Evolutionary conservation across 2,329 filamentous ascomycete species (phyloP).

Genomic region (Coleophoma cylindrospora): DNA sequence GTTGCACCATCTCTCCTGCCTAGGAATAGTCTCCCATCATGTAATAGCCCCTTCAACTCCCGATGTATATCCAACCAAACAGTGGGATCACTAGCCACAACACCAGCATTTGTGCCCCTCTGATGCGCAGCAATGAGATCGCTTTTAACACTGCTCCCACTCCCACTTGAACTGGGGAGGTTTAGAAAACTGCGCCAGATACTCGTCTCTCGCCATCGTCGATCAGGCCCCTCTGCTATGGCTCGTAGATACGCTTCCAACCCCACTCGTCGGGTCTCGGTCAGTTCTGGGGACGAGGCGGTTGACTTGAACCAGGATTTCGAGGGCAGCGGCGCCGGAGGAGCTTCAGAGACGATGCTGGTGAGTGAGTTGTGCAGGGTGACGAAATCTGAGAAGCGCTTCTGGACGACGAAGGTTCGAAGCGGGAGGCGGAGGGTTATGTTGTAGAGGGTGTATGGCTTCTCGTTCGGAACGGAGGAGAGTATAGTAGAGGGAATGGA

Average conservation of each 20-base stretch:
- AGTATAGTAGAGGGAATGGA: conserved; percentile 62
- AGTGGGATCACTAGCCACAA: conserved; percentile 22
- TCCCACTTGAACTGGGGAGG: conserved; percentile 47
- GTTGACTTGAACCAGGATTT: conserved; percentile 79
- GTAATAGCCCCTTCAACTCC: conserved; percentile 67
- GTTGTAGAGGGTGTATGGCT: conserved; percentile 70
- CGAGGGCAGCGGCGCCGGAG: conserved; percentile 61
- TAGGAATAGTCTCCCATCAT: conserved; percentile 61
- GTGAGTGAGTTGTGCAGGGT: conserved; percentile 59
- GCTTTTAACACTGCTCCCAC: conserved; percentile 19
- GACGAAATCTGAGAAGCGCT: conserved; percentile 78
- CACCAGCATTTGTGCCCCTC: conserved; percentile 15
- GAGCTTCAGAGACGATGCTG: conserved; percentile 53
- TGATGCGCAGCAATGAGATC: conserved; percentile 23
- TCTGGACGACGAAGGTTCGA: conserved; percentile 69
- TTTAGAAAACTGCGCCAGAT: conserved; percentile 72
- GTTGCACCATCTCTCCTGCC: conserved; percentile 61
- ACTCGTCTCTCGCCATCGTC: conserved; percentile 68
- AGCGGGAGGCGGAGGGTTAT: conserved; percentile 73
- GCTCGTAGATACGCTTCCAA: conserved; percentile 68
- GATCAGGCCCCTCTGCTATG: conserved; percentile 69
- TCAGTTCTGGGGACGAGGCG: conserved; percentile 61
- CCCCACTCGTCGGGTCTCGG: conserved; percentile 62
- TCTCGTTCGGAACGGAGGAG: conserved; percentile 41
- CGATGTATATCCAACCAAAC: conserved; percentile 74